A percentile compares a stretch with the other conserved stretches of the same genome.
Evolutionary conservation across 2,329 filamentous ascomycete species (phyloP).

Genomic region (Cercospora sp.): DNA sequence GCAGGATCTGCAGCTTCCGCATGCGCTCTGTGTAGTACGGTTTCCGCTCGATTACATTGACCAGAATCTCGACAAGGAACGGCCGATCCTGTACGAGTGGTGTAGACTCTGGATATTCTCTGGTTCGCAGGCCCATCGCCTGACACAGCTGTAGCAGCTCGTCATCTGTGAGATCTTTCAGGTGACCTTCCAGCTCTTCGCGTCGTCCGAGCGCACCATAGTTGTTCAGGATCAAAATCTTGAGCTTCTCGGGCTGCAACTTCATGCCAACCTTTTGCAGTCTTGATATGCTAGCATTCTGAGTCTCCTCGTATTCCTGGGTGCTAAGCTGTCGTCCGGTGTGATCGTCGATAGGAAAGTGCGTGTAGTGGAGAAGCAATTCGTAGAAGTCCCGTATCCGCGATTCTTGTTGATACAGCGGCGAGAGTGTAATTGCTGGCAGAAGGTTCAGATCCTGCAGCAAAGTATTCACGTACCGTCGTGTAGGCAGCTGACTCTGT

Average conservation of each 20-base stretch:
- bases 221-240: slow-evolving; percentile 88
- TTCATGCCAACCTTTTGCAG: slow-evolving; percentile 77
- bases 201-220: slow-evolving; percentile 83
- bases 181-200: slow-evolving; percentile 72
- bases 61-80: slow-evolving; percentile 69
- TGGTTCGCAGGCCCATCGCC: slow-evolving; percentile 73
- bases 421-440: slow-evolving; percentile 74
- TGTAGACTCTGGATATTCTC: slow-evolving; percentile 70
- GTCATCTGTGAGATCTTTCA: slow-evolving; percentile 69
- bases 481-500: slow-evolving; percentile 88
- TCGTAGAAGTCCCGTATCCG: slow-evolving; percentile 74
- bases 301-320: slow-evolving; percentile 73
- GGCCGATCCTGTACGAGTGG: slow-evolving; percentile 63
- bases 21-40: slow-evolving; percentile 80
- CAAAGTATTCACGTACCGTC: slow-evolving; percentile 88
- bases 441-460: slow-evolving; percentile 83
- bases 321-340: slow-evolving; percentile 73
- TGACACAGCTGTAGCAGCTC: slow-evolving; percentile 71
- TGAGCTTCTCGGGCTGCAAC: slow-evolving; percentile 84
- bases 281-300: slow-evolving; percentile 73
- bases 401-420: slow-evolving; percentile 74
- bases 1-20: slow-evolving; percentile 70
- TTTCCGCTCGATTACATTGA: slow-evolving; percentile 73
- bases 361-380: slow-evolving; percentile 81
- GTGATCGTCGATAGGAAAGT: slow-evolving; percentile 90